Percentiles rank a stretch among this genome's conserved stretches.
These are phyloP conservation scores for Solanum raphanifolium DNA, from an alignment of 257 asterid genomes.

Conservation along the genomic window DNA sequence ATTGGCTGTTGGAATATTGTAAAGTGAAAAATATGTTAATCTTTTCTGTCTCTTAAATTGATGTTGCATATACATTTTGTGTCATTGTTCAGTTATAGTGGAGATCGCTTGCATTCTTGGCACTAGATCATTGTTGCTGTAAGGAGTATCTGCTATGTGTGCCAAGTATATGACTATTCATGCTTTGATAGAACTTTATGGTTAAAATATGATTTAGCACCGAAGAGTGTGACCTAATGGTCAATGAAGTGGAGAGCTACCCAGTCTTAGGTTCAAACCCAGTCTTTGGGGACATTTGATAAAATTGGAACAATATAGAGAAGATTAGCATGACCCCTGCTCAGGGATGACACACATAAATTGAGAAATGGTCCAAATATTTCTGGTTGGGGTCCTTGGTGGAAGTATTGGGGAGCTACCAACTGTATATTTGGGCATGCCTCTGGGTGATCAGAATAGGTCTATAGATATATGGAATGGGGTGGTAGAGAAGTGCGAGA, in stretches of 20 bases:
- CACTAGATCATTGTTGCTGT: not conserved
- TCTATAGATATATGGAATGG: too few relatives aligned
- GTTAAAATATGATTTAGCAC: not conserved
- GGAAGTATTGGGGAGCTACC: too few relatives aligned
- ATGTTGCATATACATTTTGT: not conserved
- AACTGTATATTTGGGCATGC: too few relatives aligned
- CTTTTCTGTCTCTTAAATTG: not conserved
- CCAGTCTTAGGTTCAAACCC: not conserved
- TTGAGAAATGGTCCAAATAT: too few relatives aligned
- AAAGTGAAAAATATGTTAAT: not conserved
- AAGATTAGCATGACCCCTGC: too few relatives aligned
- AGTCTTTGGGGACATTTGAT: too few relatives aligned
- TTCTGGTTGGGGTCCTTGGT: too few relatives aligned
- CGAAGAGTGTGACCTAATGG: not conserved
- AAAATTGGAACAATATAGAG: too few relatives aligned
- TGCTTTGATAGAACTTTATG: not conserved
- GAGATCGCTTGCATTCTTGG: not conserved
- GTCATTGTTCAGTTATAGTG: not conserved
- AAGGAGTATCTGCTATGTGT: not conserved
- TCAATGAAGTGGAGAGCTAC: not conserved
- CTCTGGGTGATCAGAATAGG: too few relatives aligned
- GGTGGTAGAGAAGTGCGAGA: too few relatives aligned
- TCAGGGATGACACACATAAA: too few relatives aligned
- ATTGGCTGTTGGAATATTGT: conserved; percentile 2
- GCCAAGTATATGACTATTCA: not conserved